Conservation (phyloP, 1,139 yeast species). For the Nakaseomyces bracarensis region DNA sequence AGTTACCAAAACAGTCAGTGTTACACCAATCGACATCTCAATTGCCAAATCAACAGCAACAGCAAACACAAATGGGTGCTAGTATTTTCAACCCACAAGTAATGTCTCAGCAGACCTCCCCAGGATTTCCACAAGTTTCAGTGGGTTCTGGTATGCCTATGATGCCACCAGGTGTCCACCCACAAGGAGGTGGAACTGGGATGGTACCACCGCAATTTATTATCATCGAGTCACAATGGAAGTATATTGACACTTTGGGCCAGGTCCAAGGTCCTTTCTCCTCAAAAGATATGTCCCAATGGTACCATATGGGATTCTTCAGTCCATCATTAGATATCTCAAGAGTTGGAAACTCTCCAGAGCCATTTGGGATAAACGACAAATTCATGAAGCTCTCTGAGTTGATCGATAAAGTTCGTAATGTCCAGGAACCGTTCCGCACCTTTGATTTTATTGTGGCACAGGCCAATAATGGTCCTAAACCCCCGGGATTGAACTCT, state of each 20-base stretch:
- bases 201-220: conserved; percentile 11
- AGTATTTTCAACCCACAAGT: conserved; percentile 2
- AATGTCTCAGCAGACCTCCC: not conserved
- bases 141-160: conserved; percentile 8
- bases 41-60: not conserved
- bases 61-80: not conserved
- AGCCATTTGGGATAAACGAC: conserved; percentile 26
- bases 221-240: conserved; percentile 27
- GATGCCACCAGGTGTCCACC: conserved; percentile 11
- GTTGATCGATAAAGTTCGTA: conserved; percentile 20
- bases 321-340: conserved; percentile 25
- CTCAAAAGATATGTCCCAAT: conserved; percentile 26
- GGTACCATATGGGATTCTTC: conserved; percentile 30
- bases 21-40: conserved; percentile 3
- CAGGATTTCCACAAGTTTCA: conserved; percentile 3
- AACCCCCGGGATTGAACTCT: conserved; percentile 4
- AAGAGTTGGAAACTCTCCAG: conserved; percentile 20
- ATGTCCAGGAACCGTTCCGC: conserved; percentile 26
- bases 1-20: conserved; percentile 2
- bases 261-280: conserved; percentile 32
- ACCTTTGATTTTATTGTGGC: conserved; percentile 18
- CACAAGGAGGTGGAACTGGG: not conserved
- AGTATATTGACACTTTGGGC: conserved; percentile 28
- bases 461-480: conserved; percentile 1
- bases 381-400: conserved; percentile 25